These are phyloP conservation scores for Sporothrix variecibatus DNA, from an alignment of 2,329 filamentous ascomycete species.

Conservation along the genomic window DNA sequence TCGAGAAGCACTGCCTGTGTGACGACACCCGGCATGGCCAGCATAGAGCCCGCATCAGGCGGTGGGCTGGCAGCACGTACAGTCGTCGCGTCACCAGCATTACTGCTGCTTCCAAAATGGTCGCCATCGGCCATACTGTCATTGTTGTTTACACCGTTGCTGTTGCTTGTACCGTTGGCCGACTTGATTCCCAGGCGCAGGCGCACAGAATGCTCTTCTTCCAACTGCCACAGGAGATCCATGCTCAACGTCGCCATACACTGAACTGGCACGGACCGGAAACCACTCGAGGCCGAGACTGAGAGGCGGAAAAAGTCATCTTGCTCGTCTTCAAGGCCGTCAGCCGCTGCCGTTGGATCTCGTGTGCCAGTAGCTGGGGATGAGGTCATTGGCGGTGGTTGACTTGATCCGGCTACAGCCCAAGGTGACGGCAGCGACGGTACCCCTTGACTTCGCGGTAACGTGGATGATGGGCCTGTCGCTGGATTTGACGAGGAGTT, in stretches of 20 bases:
- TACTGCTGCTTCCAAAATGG: background rate
- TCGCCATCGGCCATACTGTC: background rate
- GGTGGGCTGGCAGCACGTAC: background rate
- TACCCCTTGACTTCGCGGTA: background rate
- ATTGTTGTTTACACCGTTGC: constrained; percentile 1
- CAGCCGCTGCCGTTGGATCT: background rate
- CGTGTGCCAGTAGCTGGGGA: background rate
- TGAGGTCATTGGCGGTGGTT: background rate
- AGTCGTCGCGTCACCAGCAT: background rate
- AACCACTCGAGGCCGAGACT: constrained; percentile 46
- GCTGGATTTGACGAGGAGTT: background rate
- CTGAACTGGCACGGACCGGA: constrained; percentile 46
- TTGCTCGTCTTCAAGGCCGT: constrained; percentile 31
- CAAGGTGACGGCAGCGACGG: background rate
- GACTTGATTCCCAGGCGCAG: constrained; percentile 29
- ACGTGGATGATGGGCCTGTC: background rate
- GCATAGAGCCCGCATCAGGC: constrained; percentile 9
- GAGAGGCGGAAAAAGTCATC: constrained; percentile 44
- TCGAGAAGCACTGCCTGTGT: constrained; percentile 28
- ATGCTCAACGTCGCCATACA: constrained; percentile 46
- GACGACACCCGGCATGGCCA: constrained; percentile 31
- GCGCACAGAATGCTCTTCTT: constrained; percentile 43
- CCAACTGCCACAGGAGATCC: constrained; percentile 50
- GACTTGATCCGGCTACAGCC: background rate
- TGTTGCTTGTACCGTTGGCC: background rate